Percentiles rank a stretch among this genome's conserved stretches.
phyloP scores from a whole-genome alignment of 805 yeast genomes.

The Saccharomycopsis fermentans region DNA sequence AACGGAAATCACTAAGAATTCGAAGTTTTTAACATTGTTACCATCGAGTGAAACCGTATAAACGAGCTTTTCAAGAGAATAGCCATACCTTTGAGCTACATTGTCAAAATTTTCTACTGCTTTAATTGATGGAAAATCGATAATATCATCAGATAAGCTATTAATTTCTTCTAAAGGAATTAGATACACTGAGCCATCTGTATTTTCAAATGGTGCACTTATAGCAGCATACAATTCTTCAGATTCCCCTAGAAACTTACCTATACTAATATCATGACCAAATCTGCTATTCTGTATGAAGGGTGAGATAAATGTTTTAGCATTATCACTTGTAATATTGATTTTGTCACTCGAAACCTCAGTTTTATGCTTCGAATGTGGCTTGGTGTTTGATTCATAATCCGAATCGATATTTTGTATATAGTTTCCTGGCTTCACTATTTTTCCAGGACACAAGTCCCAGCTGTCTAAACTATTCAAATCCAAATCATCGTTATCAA shows the following conservation, averaged over 20 bases:
- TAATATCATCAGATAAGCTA: not conserved
- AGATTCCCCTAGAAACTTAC: constrained; percentile 30
- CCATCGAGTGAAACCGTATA: not conserved
- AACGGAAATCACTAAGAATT: constrained; percentile 36
- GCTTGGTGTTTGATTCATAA: too few species aligned
- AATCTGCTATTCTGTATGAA: constrained; percentile 28
- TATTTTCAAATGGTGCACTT: constrained; percentile 40
- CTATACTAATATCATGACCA: constrained; percentile 36
- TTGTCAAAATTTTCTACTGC: not conserved
- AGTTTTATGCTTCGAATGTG: too few species aligned
- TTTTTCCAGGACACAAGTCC: constrained; percentile 23
- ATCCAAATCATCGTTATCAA: constrained; percentile 15
- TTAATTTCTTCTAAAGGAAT: constrained; percentile 26
- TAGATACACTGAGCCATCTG: constrained; percentile 35
- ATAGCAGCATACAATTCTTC: constrained; percentile 35
- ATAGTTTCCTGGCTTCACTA: constrained; percentile 6
- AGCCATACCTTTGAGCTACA: constrained; percentile 1
- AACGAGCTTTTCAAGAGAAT: not conserved
- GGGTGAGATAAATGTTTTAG: constrained; percentile 3
- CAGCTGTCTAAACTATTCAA: constrained; percentile 23
- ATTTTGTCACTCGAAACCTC: not conserved
- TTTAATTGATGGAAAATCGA: not conserved
- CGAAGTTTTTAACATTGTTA: constrained; percentile 21
- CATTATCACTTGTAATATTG: not conserved
- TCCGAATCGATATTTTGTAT: not conserved